Evolutionary conservation across 2,329 filamentous ascomycete species (phyloP).

Genomic region (Exophiala sideris): DNA sequence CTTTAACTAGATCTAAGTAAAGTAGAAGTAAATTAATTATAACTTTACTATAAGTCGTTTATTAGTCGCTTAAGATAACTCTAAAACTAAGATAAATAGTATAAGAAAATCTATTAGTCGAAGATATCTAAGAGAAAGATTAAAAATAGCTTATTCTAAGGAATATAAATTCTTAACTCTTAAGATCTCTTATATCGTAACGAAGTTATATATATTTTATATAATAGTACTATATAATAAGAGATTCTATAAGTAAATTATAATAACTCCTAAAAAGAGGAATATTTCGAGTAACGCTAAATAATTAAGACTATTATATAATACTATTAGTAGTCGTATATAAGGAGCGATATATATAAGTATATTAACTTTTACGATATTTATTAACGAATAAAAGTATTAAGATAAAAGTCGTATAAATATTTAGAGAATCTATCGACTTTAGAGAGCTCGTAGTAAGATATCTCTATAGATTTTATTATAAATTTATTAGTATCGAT

Average conservation of each 20-base stretch:
- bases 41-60: too few species aligned
- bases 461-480: slow-evolving; percentile 15
- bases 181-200: neutral
- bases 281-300: slow-evolving; percentile 1
- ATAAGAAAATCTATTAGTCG: neutral
- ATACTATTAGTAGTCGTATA: slow-evolving; percentile 4
- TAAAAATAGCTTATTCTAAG: neutral
- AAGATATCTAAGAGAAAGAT: neutral
- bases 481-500: slow-evolving; percentile 1
- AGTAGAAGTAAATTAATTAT: too few species aligned
- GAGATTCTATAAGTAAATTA: slow-evolving; percentile 9
- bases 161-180: slow-evolving; percentile 3
- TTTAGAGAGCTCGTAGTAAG: neutral
- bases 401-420: slow-evolving; percentile 5
- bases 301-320: slow-evolving; percentile 2
- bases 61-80: neutral
- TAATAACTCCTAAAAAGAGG: slow-evolving; percentile 8
- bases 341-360: slow-evolving; percentile 4
- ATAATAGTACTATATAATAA: neutral
- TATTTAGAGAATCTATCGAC: neutral
- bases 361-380: slow-evolving; percentile 11
- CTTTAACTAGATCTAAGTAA: neutral
- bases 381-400: slow-evolving; percentile 5
- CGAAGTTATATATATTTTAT: slow-evolving; percentile 3
- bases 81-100: neutral